Percentiles rank a stretch among this genome's conserved stretches.
phyloP scores from a whole-genome alignment of 148 eudicot genomes.

The Salicornia ramosissima region DNA sequence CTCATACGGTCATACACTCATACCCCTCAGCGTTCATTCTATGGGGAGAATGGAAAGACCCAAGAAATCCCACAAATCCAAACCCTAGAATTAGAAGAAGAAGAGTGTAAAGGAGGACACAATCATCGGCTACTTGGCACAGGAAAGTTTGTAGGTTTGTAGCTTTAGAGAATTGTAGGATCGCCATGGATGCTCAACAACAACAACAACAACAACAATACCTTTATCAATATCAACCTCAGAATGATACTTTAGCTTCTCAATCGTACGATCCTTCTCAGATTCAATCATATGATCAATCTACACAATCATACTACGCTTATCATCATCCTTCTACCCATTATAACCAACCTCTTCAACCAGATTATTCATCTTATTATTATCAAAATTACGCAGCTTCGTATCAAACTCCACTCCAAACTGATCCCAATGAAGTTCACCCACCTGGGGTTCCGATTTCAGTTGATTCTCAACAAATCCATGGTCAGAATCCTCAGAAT shows the following conservation, averaged over 20 bases:
- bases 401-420: slow-evolving; percentile 12
- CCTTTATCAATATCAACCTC: slow-evolving; percentile 20
- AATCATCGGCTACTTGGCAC: too few relatives aligned
- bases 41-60: too few relatives aligned
- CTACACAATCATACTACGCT: slow-evolving; percentile 31
- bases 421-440: slow-evolving; percentile 28
- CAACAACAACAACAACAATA: slow-evolving; percentile 23
- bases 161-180: too few relatives aligned
- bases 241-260: slow-evolving; percentile 7
- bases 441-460: slow-evolving; percentile 42
- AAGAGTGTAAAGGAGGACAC: too few relatives aligned
- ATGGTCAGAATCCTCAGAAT: slow-evolving; percentile 14
- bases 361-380: slow-evolving; percentile 34
- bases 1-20: too few relatives aligned
- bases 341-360: slow-evolving; percentile 24
- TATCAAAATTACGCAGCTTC: slow-evolving; percentile 31
- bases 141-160: too few relatives aligned
- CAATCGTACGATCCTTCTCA: slow-evolving; percentile 26
- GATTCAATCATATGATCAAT: slow-evolving; percentile 25
- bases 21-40: too few relatives aligned
- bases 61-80: not conserved
- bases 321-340: slow-evolving; percentile 14
- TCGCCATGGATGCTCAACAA: slow-evolving; percentile 31
- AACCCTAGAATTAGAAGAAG: not conserved
- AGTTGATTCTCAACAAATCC: slow-evolving; percentile 28